These are phyloP conservation scores for Cryptococcus hybrid DNA, from an alignment of 1,284 basidiomycete genomes.

Conservation along the genomic window DNA sequence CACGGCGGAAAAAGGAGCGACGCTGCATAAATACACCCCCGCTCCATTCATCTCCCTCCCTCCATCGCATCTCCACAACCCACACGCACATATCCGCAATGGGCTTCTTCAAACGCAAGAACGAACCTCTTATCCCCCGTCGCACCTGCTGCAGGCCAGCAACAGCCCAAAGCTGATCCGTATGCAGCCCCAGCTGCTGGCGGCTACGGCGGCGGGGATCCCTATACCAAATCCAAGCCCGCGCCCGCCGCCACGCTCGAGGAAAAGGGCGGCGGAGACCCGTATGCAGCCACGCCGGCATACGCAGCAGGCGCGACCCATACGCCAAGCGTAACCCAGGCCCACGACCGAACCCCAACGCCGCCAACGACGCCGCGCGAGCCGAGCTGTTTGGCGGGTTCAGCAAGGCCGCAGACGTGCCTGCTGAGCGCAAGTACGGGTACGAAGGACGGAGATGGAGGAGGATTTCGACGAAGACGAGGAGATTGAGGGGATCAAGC, in stretches of 20 bases:
- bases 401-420: constrained; percentile 48
- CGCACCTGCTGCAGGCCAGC: constrained; percentile 7
- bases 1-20: no score
- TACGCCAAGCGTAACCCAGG: constrained; percentile 19
- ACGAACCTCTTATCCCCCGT: constrained; percentile 64
- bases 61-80: not conserved
- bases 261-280: constrained; percentile 28
- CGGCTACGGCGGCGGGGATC: constrained; percentile 19
- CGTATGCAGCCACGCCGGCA: constrained; percentile 19
- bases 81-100: constrained; percentile 50
- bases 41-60: not conserved
- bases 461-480: constrained; percentile 81
- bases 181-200: constrained; percentile 24
- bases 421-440: constrained; percentile 37
- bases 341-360: constrained; percentile 1
- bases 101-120: constrained; percentile 71
- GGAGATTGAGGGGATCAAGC: constrained; percentile 94
- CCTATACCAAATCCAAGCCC: constrained; percentile 19
- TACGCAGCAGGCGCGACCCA: constrained; percentile 48
- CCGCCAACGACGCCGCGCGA: constrained; percentile 59
- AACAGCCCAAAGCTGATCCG: constrained; percentile 39
- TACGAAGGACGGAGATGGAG: constrained; percentile 49
- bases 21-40: not conserved
- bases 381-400: constrained; percentile 55
- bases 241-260: not conserved